Conservation (phyloP, 345 rosid genomes). For the Camelina neglecta region DNA sequence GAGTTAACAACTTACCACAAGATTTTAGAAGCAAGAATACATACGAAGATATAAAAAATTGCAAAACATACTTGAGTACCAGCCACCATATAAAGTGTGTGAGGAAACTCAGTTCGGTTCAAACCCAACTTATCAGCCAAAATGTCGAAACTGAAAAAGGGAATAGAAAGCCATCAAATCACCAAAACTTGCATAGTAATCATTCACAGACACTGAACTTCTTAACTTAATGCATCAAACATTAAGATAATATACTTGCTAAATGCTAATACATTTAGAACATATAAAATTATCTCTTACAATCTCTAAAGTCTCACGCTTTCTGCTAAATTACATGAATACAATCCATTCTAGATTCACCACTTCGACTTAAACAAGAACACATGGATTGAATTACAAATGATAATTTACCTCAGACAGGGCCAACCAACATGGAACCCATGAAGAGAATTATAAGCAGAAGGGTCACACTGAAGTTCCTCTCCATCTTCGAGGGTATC, state of each 20-base stretch:
- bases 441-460: slow-evolving; percentile 88
- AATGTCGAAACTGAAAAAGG: slow-evolving; percentile 74
- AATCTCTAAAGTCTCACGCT: background rate
- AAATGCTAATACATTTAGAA: background rate
- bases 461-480: slow-evolving; percentile 93
- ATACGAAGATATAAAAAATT: slow-evolving; percentile 2
- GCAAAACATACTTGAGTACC: slow-evolving; percentile 77
- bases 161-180: slow-evolving; percentile 5
- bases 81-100: slow-evolving; percentile 78
- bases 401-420: slow-evolving; percentile 69
- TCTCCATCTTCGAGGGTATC: slow-evolving; percentile 95
- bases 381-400: background rate
- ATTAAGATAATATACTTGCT: background rate
- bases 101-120: slow-evolving; percentile 87
- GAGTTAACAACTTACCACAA: background rate
- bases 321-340: background rate
- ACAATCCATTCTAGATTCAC: background rate
- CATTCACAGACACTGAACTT: slow-evolving; percentile 13
- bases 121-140: slow-evolving; percentile 81
- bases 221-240: background rate
- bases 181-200: background rate
- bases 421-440: slow-evolving; percentile 97
- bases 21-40: background rate
- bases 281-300: background rate
- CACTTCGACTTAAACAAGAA: background rate